Conservation (phyloP, 2,329 filamentous ascomycete species). For the Basipetospora chlamydospora region DNA sequence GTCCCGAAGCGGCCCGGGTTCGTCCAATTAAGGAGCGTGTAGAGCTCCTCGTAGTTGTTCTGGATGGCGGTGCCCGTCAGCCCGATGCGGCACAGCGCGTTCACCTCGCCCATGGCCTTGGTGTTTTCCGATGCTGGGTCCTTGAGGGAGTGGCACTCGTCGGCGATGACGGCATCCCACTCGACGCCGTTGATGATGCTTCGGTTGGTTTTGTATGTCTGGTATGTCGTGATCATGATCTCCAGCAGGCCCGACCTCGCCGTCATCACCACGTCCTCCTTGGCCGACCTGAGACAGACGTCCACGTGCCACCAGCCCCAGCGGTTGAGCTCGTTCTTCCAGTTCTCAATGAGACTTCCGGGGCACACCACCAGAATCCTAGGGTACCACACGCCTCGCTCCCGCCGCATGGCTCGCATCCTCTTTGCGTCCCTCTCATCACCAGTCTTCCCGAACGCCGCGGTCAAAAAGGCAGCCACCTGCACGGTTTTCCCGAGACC, state of each 20-base stretch:
- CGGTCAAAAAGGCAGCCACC: slow-evolving; percentile 81
- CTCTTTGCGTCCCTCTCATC: slow-evolving; percentile 74
- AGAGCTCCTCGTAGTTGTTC: slow-evolving; percentile 94
- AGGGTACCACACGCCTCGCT: slow-evolving; percentile 54
- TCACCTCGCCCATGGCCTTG: slow-evolving; percentile 76
- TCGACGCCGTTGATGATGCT: slow-evolving; percentile 64
- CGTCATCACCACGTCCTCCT: slow-evolving; percentile 57
- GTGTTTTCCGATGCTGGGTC: slow-evolving; percentile 64
- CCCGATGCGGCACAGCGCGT: slow-evolving; percentile 82
- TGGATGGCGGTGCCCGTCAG: slow-evolving; percentile 93
- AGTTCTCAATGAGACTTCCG: slow-evolving; percentile 77
- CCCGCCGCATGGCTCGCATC: slow-evolving; percentile 70
- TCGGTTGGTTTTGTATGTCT: slow-evolving; percentile 69
- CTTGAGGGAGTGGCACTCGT: slow-evolving; percentile 87
- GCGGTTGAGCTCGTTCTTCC: slow-evolving; percentile 68
- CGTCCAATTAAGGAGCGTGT: slow-evolving; percentile 93
- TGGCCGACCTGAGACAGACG: slow-evolving; percentile 55
- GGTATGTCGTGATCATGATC: slow-evolving; percentile 88
- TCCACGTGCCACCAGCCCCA: slow-evolving; percentile 97
- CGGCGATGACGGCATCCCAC: slow-evolving; percentile 90
- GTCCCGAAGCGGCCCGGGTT: slow-evolving; percentile 61
- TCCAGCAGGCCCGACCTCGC: slow-evolving; percentile 67
- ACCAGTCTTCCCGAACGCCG: slow-evolving; percentile 85
- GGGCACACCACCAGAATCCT: slow-evolving; percentile 65
- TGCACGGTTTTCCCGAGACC: slow-evolving; percentile 94